Evolutionary conservation across 345 rosid species (phyloP).

Genomic region (Eucalyptus guilfoylei): DNA sequence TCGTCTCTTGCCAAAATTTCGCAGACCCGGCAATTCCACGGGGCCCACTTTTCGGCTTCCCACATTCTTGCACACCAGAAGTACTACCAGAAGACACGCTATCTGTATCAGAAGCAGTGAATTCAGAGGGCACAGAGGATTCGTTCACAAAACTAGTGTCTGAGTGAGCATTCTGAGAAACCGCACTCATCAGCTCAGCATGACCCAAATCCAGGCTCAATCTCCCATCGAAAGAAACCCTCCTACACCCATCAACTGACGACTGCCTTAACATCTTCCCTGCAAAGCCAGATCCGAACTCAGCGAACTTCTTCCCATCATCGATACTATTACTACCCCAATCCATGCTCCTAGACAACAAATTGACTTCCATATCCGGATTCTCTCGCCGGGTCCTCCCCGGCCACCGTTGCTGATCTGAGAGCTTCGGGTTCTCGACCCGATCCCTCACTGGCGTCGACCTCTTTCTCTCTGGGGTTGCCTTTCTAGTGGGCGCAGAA

Average conservation of each 20-base stretch:
- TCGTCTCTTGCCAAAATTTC: conserved; percentile 94
- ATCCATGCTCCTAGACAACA: conserved; percentile 48
- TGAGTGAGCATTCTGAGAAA: not conserved
- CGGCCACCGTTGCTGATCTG: conserved; percentile 70
- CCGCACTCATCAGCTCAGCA: conserved; percentile 13
- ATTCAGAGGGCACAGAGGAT: conserved; percentile 31
- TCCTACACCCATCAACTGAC: conserved; percentile 36
- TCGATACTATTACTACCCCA: not conserved
- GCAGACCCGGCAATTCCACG: conserved; percentile 47
- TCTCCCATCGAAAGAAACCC: conserved; percentile 30
- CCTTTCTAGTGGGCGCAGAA: conserved; percentile 29
- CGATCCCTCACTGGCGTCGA: conserved; percentile 57
- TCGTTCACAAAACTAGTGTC: conserved; percentile 23
- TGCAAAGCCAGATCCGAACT: conserved; percentile 54
- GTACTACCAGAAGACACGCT: conserved; percentile 79
- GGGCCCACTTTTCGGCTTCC: conserved; percentile 31
- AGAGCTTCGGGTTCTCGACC: conserved; percentile 36
- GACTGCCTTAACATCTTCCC: conserved; percentile 44
- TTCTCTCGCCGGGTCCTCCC: conserved; percentile 39
- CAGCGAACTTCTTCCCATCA: conserved; percentile 12
- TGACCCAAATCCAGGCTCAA: conserved; percentile 39
- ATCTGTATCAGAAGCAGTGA: conserved; percentile 66
- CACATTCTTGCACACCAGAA: conserved; percentile 39
- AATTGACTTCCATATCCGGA: not conserved
- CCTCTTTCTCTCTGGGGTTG: conserved; percentile 47